phyloP scores from a whole-genome alignment of 495 filamentous ascomycete genomes.

The Xeromyces bisporus region DNA sequence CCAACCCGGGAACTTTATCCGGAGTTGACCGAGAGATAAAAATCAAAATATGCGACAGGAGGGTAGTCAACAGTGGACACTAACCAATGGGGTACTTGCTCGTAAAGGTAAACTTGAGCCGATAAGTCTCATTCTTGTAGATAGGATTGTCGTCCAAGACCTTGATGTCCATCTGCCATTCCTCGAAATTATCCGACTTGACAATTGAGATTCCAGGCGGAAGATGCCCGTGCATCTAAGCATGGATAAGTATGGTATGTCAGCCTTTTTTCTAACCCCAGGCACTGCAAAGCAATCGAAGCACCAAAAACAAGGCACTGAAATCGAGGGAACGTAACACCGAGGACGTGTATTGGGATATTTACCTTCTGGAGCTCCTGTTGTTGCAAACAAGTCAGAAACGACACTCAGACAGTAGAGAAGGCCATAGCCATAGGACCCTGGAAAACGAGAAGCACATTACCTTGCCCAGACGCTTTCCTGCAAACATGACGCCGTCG shows the following conservation, averaged over 20 bases:
- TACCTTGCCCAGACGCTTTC: slow-evolving; percentile 34
- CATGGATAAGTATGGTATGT: no score
- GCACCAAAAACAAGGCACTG: background rate
- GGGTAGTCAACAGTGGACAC: slow-evolving; percentile 4
- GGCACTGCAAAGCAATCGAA: no score
- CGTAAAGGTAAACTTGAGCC: slow-evolving; percentile 75
- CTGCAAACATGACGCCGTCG: slow-evolving; percentile 25
- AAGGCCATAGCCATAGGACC: no score
- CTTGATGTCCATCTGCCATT: slow-evolving; percentile 87
- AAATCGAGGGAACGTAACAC: background rate
- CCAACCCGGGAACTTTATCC: no score
- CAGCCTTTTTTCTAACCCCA: no score
- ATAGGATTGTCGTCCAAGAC: slow-evolving; percentile 87
- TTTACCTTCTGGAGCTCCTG: slow-evolving; percentile 29
- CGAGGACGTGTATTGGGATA: slow-evolving; percentile 2
- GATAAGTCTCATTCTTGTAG: slow-evolving; percentile 63
- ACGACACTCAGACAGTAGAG: no score
- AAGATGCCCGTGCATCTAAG: slow-evolving; percentile 33
- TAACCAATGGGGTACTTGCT: slow-evolving; percentile 80
- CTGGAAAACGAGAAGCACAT: no score
- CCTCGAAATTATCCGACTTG: slow-evolving; percentile 60
- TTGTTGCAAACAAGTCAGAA: no score
- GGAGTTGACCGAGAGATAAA: no score
- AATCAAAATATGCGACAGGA: no score
- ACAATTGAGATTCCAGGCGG: slow-evolving; percentile 63